Conservation (phyloP, 257 asterid genomes). For the Ilex aquifolium region DNA sequence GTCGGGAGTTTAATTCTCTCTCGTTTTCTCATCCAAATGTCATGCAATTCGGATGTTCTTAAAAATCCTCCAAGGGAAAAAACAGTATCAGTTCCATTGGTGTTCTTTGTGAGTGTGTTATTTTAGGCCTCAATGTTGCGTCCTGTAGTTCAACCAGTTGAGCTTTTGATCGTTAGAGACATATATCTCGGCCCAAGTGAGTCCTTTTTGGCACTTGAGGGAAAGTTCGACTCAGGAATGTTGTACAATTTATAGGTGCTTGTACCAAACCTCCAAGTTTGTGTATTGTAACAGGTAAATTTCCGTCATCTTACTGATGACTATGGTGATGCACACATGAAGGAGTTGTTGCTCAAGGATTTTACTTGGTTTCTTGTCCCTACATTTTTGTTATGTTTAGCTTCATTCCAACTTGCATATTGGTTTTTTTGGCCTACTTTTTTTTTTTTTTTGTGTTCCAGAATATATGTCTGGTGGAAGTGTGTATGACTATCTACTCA, state of each 20-base stretch:
- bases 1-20: neutral
- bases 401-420: neutral
- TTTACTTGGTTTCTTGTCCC: too few species aligned
- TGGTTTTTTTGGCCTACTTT: neutral
- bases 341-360: too few species aligned
- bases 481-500: slow-evolving; percentile 88
- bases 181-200: too few species aligned
- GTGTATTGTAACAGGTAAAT: slow-evolving; percentile 92
- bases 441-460: slow-evolving; percentile 25
- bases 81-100: neutral
- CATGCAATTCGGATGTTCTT: neutral
- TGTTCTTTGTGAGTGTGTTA: neutral
- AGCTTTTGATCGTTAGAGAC: too few species aligned
- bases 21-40: neutral
- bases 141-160: too few species aligned
- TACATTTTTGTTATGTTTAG: neutral
- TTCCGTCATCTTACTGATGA: neutral
- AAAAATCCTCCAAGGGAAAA: neutral
- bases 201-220: slow-evolving; percentile 43
- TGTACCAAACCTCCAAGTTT: slow-evolving; percentile 87
- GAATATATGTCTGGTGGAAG: slow-evolving; percentile 99
- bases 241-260: slow-evolving; percentile 96
- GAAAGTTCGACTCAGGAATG: slow-evolving; percentile 93
- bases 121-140: too few species aligned
- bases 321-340: too few species aligned